Evolutionary conservation across 75 land plant species (phyloP), one percentile per base, ranked within the genome.

Genomic region (Chamaecyparis obtusa): DNA sequence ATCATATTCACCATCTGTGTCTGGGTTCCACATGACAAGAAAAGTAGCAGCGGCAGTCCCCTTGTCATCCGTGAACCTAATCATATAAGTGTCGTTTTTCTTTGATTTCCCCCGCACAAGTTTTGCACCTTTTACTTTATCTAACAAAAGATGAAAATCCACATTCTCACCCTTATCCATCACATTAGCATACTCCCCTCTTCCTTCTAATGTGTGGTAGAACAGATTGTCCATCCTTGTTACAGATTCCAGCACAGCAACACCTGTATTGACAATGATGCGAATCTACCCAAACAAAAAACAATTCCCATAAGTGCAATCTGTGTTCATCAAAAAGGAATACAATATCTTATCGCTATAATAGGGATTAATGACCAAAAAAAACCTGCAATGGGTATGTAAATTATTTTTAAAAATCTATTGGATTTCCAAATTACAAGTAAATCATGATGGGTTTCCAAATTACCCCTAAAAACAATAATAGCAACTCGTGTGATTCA

Each of bases 241-340:
- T 48, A 89, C 91, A 44, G 92, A 91, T 43, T 91, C 92, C 57
- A 91, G 51, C 0, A 91, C 92, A 30, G 88, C 92, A 54, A 86
- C 92, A 7, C 92, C 92, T 16, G 92, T 91, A 37, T 91, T 91
- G 32, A 91, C 92, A 33, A 91, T 91, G n/a, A 91, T 81, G 84
- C 92, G 85, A 81, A 88, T 81, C 91, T 90, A 87, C 64, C 24
- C 37, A 14, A 75, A 19, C 21, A 72, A 19, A 72, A 16, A 36
- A 86, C 17, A 35, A 21, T 49, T 49, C 48, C 48, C 51, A 49
- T 10, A 9, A 49, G 51, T 49, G 11, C 51, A 49, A 49, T 49
- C 51, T 9, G 51, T 49, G 9, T 9, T 9, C 51, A 49, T 49
- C 1, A 49, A 85, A 27, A 43, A 67, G 9, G 3, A 43, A 46